These are phyloP conservation scores for Fusarium domesticum DNA, from an alignment of 2,329 filamentous ascomycete species.

Conservation along the genomic window DNA sequence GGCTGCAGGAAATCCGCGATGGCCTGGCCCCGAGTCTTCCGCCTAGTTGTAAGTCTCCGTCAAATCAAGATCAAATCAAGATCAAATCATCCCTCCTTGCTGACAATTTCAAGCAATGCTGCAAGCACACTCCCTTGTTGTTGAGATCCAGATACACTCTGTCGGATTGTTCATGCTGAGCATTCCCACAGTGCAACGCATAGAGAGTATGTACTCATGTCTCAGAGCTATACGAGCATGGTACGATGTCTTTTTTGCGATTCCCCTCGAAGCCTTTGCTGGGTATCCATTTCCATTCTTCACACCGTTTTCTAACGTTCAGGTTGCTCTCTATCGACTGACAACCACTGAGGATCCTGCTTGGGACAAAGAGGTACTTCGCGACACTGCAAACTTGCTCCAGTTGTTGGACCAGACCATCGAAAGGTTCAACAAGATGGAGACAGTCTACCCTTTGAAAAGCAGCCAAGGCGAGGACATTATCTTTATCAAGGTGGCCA, in stretches of 20 bases:
- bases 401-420: constrained; percentile 35
- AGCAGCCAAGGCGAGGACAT: constrained; percentile 30
- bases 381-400: constrained; percentile 36
- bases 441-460: constrained; percentile 28
- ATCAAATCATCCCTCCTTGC: not conserved
- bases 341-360: constrained; percentile 39
- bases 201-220: constrained; percentile 37
- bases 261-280: constrained; percentile 30
- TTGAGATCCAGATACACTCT: constrained; percentile 34
- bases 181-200: constrained; percentile 33
- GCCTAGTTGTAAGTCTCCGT: constrained; percentile 27
- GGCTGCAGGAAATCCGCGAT: constrained; percentile 28
- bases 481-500: constrained; percentile 34
- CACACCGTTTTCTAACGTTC: constrained; percentile 35
- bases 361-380: constrained; percentile 41
- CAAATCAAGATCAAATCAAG: too few species aligned
- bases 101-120: constrained; percentile 28
- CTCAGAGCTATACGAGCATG: constrained; percentile 36
- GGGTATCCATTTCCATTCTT: constrained; percentile 36
- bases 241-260: constrained; percentile 37
- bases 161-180: constrained; percentile 33
- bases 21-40: constrained; percentile 22
- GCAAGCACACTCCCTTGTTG: constrained; percentile 29
- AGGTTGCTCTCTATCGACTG: constrained; percentile 39
- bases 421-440: constrained; percentile 31